Base-by-base conservation (phyloP, 1,284 basidiomycete species). In the Austroboletus niveus region DNA sequence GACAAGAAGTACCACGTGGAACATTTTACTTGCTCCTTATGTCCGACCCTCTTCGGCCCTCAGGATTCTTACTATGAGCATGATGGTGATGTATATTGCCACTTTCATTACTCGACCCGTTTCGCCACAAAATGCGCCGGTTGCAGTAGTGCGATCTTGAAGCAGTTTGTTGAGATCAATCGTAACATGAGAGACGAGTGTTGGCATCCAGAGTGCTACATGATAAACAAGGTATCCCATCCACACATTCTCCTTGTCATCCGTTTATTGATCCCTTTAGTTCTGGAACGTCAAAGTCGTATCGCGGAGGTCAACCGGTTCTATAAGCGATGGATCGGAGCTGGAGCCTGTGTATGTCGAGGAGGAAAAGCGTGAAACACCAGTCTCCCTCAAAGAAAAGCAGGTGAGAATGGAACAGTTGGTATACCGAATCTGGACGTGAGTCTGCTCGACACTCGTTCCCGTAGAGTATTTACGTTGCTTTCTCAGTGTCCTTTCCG, bases 131-230 rank as follows among this genome's bases (percentile, higher is more conserved):
- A 98, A 70, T 99, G 96, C 70, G 94, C 94, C 0, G 97, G 96
- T 4, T 99, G 96, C 73, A 92, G 87, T 62, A 97, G 90, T 51
- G 97, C 97, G n/a, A 99, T 99, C 59, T 76, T 99, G 61, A 99
- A 99, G 74, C 96, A 99, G 69, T 99, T 98, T 66, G 96, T 99
- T 56, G 96, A 99, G 75, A 98, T 99, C 75, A 99, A 99, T 67
- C 83, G 96, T 57, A 99, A 98, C 73, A 93, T 92, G 79, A 82
- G 87, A 53, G 94, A 99, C 73, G 97, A 99, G 75, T 98, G 97
- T 68, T 99, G 97, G 96, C 96, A 99, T 80, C 96, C 96, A 46
- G 96, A 99, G 73, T 99, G 96, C 72, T 98, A 99, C 72, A 98
- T 99, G 95, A 98, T 99, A 63, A 96, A 98, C 75, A 98, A 97